Evolutionary conservation across 2,329 filamentous ascomycete species (phyloP).

Genomic region (Diaporthe helianthi): DNA sequence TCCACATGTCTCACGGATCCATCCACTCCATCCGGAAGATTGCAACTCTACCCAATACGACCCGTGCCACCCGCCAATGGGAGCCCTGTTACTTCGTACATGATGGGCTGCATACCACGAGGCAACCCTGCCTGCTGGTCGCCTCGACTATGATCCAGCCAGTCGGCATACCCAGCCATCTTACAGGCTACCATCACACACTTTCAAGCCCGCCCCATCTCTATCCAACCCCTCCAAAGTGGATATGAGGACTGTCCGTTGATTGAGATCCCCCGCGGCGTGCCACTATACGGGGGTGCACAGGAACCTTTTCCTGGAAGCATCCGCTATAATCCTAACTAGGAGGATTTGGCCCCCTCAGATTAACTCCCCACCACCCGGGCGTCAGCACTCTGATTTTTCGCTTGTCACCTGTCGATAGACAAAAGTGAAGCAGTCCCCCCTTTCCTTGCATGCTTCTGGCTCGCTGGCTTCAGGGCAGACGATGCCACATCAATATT

Average conservation of each 20-base stretch:
- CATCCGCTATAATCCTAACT: slow-evolving; percentile 9
- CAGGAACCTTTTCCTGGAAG: background rate
- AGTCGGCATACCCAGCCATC: background rate
- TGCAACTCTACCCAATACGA: slow-evolving; percentile 29
- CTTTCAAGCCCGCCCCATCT: slow-evolving; percentile 7
- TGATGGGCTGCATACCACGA: slow-evolving; percentile 26
- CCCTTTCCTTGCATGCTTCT: slow-evolving; percentile 29
- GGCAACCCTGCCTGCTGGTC: slow-evolving; percentile 29
- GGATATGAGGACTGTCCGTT: background rate
- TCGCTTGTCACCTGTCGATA: slow-evolving; percentile 18
- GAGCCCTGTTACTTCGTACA: slow-evolving; percentile 3
- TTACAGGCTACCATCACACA: slow-evolving; percentile 18
- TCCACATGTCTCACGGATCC: slow-evolving; percentile 27
- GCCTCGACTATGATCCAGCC: slow-evolving; percentile 15
- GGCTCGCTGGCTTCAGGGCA: background rate
- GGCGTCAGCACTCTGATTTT: slow-evolving; percentile 32
- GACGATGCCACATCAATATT: slow-evolving; percentile 1
- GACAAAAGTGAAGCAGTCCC: slow-evolving; percentile 6
- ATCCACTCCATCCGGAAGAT: slow-evolving; percentile 30
- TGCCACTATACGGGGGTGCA: background rate
- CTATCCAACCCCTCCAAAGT: background rate
- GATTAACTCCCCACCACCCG: slow-evolving; percentile 29
- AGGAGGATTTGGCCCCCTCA: slow-evolving; percentile 26
- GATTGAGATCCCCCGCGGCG: slow-evolving; percentile 10
- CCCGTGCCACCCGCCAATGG: slow-evolving; percentile 33